These are phyloP conservation scores for Coix lacrymajobi DNA, from an alignment of 176 grass and related monocot species.

Conservation along the genomic window DNA sequence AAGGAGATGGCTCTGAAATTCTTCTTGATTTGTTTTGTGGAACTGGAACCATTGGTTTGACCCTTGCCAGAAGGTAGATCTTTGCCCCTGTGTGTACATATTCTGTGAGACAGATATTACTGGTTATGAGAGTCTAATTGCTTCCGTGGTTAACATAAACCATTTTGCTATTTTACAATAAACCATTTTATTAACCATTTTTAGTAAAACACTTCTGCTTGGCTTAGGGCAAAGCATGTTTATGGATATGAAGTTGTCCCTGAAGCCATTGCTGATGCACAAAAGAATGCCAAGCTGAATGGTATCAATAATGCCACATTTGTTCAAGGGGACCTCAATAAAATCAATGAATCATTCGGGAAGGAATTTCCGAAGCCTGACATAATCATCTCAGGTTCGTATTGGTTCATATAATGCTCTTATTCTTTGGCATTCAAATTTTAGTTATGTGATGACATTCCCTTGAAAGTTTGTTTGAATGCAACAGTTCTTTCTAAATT, in stretches of 20 bases:
- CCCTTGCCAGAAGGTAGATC: slow-evolving; percentile 75
- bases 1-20: slow-evolving; percentile 86
- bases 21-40: slow-evolving; percentile 96
- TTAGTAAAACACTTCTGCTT: slow-evolving; percentile 20
- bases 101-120: not conserved
- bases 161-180: not conserved
- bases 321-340: slow-evolving; percentile 93
- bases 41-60: slow-evolving; percentile 94
- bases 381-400: slow-evolving; percentile 84
- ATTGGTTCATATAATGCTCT: not conserved
- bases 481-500: not conserved
- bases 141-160: slow-evolving; percentile 6
- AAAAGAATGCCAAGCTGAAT: slow-evolving; percentile 79
- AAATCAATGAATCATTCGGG: slow-evolving; percentile 78
- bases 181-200: not conserved
- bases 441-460: not conserved
- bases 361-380: slow-evolving; percentile 89
- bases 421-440: not conserved
- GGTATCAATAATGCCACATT: slow-evolving; percentile 83
- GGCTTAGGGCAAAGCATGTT: slow-evolving; percentile 68
- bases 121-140: not conserved
- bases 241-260: slow-evolving; percentile 95
- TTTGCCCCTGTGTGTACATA: not conserved
- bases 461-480: not conserved
- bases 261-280: slow-evolving; percentile 73